Evolutionary conservation across 2,329 filamentous ascomycete genomes (phyloP).

Genomic region (Aspergillus sergii): DNA sequence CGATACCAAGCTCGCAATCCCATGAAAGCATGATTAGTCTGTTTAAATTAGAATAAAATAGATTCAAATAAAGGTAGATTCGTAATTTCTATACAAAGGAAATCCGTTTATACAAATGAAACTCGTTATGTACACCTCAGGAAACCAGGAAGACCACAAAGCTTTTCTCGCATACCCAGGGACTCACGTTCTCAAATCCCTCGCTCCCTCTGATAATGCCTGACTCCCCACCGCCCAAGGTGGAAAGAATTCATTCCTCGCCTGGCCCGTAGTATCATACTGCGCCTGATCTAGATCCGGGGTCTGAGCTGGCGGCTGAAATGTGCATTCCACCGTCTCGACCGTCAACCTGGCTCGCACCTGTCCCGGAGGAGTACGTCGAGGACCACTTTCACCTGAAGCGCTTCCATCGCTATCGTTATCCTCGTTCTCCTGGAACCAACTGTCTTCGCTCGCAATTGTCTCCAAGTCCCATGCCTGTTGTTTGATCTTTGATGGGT

Average conservation of each 20-base stretch:
- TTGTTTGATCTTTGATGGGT: too few relatives aligned
- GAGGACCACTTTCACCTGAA: not conserved
- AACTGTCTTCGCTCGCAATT: not conserved
- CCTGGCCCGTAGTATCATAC: not conserved
- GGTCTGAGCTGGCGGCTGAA: not conserved
- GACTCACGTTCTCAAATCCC: not conserved
- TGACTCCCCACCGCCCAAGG: not conserved
- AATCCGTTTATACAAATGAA: not conserved
- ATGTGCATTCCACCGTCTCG: not conserved
- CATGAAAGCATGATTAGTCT: not conserved
- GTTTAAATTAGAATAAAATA: not conserved
- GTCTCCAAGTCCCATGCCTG: not conserved
- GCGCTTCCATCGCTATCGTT: not conserved
- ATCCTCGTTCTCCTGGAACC: not conserved
- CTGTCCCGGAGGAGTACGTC: not conserved
- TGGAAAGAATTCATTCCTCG: not conserved
- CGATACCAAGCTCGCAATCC: too few relatives aligned
- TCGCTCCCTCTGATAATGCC: not conserved
- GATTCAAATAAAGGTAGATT: not conserved
- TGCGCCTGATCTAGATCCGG: not conserved
- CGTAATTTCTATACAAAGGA: not conserved
- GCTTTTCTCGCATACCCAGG: not conserved
- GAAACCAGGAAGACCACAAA: not conserved
- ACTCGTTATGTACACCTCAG: not conserved
- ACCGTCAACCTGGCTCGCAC: not conserved